A percentile compares a stretch with the other conserved stretches of the same genome.
Evolutionary conservation across 352 stramenopile species (phyloP).

Genomic region (Phytophthora ohioensis): DNA sequence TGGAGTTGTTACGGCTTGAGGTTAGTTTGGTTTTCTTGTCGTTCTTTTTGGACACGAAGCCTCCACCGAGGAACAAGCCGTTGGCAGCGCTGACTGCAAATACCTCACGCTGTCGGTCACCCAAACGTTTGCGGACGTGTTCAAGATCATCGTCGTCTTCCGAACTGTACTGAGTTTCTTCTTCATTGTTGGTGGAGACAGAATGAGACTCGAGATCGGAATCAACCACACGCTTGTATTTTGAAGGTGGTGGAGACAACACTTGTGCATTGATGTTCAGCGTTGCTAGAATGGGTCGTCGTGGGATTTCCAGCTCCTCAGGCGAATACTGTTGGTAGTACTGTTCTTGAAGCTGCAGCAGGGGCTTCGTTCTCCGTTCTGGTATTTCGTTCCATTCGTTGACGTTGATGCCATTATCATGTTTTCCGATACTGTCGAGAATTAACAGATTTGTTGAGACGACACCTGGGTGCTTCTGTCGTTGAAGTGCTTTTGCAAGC

Average conservation of each 20-base stretch:
- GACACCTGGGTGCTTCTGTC: slow-evolving; percentile 12
- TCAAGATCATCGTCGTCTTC: slow-evolving; percentile 15
- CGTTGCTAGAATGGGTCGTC: slow-evolving; percentile 13
- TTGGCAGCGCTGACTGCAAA: slow-evolving; percentile 32
- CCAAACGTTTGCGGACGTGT: slow-evolving; percentile 20
- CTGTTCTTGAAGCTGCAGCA: slow-evolving; percentile 8
- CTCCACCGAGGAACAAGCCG: slow-evolving; percentile 47
- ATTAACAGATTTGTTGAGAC: slow-evolving; percentile 25
- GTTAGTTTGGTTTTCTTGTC: slow-evolving; percentile 7
- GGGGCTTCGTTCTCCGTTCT: neutral
- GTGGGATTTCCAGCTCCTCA: neutral
- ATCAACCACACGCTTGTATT: neutral
- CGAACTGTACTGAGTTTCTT: neutral
- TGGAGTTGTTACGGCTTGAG: slow-evolving; percentile 7
- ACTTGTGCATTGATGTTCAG: slow-evolving; percentile 17
- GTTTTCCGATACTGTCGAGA: slow-evolving; percentile 14
- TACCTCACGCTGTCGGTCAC: slow-evolving; percentile 28
- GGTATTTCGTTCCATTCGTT: neutral
- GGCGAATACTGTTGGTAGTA: slow-evolving; percentile 10
- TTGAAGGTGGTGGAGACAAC: slow-evolving; percentile 13
- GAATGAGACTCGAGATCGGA: neutral
- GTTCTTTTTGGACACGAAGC: slow-evolving; percentile 46
- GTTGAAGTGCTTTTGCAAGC: slow-evolving; percentile 15
- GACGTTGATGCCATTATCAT: neutral
- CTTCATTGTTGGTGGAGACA: neutral